phyloP scores from a whole-genome alignment of 176 grass and related monocot species.

The Avena sativa region DNA sequence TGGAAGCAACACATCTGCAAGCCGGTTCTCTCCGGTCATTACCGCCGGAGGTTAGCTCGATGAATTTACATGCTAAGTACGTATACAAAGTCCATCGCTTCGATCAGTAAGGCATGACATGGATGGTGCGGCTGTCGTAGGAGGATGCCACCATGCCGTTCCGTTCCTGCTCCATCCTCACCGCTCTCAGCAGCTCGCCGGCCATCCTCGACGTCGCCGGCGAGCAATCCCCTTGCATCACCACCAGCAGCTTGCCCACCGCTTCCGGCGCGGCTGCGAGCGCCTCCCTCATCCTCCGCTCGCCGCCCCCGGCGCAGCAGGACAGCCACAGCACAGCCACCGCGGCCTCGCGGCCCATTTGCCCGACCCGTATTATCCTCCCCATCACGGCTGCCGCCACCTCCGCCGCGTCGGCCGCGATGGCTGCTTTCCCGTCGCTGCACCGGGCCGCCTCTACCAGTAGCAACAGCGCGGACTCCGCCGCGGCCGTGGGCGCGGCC shows the following conservation, averaged over 20 bases:
- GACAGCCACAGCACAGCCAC: constrained; percentile 77
- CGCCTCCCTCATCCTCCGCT: constrained; percentile 66
- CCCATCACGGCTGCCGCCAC: constrained; percentile 66
- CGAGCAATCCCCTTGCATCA: constrained; percentile 85
- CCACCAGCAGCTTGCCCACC: constrained; percentile 80
- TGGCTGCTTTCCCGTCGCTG: constrained; percentile 69
- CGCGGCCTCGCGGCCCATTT: constrained; percentile 68
- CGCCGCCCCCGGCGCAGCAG: constrained; percentile 67
- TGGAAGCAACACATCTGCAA: constrained; percentile 31
- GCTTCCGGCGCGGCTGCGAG: constrained; percentile 56
- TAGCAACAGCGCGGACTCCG: constrained; percentile 58
- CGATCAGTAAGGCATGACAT: constrained; percentile 85
- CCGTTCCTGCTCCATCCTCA: constrained; percentile 66
- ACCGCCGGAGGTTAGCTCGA: neutral
- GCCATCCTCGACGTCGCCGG: constrained; percentile 80
- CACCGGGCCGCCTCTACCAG: constrained; percentile 68
- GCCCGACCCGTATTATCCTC: constrained; percentile 72
- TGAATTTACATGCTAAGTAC: constrained; percentile 24
- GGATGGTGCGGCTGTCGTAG: constrained; percentile 88
- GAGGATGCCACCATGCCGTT: constrained; percentile 54
- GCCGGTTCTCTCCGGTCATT: neutral
- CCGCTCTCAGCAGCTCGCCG: constrained; percentile 75
- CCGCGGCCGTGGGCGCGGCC: constrained; percentile 62
- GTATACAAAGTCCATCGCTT: neutral
- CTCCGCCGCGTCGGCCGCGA: constrained; percentile 53